A percentile compares a stretch with the other conserved stretches of the same genome.
These are phyloP conservation scores for Blastobotrys terrestris DNA, from an alignment of 805 yeast genomes.

Conservation along the genomic window DNA sequence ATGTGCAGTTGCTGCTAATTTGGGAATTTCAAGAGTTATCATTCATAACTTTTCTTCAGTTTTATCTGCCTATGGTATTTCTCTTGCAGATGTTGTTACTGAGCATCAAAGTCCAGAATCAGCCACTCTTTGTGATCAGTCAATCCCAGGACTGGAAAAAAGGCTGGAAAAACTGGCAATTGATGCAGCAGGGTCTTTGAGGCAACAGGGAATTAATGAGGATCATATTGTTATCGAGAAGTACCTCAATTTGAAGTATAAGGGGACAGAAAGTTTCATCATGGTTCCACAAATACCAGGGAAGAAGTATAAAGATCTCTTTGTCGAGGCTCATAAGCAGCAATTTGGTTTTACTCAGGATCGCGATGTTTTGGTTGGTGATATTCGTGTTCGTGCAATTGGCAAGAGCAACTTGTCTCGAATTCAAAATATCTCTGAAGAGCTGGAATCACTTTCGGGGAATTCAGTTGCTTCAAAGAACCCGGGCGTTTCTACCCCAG, in stretches of 20 bases:
- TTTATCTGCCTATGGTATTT: constrained; percentile 82
- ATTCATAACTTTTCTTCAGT: constrained; percentile 80
- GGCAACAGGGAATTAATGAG: constrained; percentile 46
- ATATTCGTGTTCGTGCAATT: constrained; percentile 65
- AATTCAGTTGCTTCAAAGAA: constrained; percentile 11
- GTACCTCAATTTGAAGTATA: constrained; percentile 70
- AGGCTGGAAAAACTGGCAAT: constrained; percentile 42
- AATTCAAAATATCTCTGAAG: constrained; percentile 45
- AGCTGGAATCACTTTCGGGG: constrained; percentile 34
- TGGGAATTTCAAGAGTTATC: constrained; percentile 63
- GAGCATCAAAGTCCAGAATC: constrained; percentile 72
- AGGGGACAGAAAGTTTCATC: constrained; percentile 84
- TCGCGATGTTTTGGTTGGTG: constrained; percentile 59
- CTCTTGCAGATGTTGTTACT: constrained; percentile 76
- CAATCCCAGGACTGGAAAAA: constrained; percentile 33
- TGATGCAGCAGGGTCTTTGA: constrained; percentile 38
- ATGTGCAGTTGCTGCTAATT: constrained; percentile 60
- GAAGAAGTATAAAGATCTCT: constrained; percentile 33
- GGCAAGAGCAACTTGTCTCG: constrained; percentile 50
- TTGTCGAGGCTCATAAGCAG: constrained; percentile 50
- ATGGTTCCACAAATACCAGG: constrained; percentile 42
- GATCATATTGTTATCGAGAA: constrained; percentile 48
- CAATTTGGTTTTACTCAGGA: constrained; percentile 70
- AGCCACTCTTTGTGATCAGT: constrained; percentile 31
- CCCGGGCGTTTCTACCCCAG: constrained; percentile 29